Conservation (phyloP, 768 basidiomycete genomes). For the Erythrobasidium yunnanense region DNA sequence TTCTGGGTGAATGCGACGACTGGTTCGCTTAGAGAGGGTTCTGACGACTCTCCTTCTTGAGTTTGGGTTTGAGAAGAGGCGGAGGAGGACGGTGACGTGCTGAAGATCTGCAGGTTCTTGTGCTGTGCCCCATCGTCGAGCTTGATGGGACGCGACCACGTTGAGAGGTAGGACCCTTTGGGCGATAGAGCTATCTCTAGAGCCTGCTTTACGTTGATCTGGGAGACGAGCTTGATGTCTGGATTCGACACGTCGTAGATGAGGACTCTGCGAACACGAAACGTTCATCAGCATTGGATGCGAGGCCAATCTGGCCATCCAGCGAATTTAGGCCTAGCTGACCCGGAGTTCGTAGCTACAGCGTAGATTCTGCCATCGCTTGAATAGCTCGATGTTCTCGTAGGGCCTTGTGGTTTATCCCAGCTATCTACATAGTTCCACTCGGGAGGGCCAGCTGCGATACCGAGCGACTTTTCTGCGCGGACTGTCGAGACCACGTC, state of each 20-base stretch:
- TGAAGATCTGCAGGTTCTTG: conserved; percentile 88
- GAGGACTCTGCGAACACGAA: not conserved
- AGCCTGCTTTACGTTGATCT: conserved; percentile 58
- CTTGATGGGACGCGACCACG: conserved; percentile 88
- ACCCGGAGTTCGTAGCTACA: conserved; percentile 66
- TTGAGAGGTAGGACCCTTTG: conserved; percentile 80
- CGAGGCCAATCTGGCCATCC: no score
- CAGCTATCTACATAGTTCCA: conserved; percentile 38
- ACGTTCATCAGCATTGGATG: not conserved
- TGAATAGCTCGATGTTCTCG: conserved; percentile 69
- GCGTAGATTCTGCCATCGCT: conserved; percentile 77
- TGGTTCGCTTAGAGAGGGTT: conserved; percentile 22
- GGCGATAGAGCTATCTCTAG: conserved; percentile 86
- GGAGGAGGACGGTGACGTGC: conserved; percentile 59
- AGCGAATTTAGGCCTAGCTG: no score
- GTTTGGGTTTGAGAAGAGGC: conserved; percentile 77
- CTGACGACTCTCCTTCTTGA: conserved; percentile 48
- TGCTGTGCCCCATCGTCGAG: conserved; percentile 80
- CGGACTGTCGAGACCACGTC: conserved; percentile 4
- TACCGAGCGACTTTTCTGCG: conserved; percentile 20
- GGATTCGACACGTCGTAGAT: conserved; percentile 29
- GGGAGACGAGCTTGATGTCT: conserved; percentile 3
- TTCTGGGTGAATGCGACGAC: conserved; percentile 39
- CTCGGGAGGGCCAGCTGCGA: conserved; percentile 2
- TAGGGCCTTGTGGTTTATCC: conserved; percentile 56